Evolutionary conservation across 257 asterid genomes (phyloP), one percentile per base, ranked within the genome.

Genomic region (Paraleonurus japonicus): DNA sequence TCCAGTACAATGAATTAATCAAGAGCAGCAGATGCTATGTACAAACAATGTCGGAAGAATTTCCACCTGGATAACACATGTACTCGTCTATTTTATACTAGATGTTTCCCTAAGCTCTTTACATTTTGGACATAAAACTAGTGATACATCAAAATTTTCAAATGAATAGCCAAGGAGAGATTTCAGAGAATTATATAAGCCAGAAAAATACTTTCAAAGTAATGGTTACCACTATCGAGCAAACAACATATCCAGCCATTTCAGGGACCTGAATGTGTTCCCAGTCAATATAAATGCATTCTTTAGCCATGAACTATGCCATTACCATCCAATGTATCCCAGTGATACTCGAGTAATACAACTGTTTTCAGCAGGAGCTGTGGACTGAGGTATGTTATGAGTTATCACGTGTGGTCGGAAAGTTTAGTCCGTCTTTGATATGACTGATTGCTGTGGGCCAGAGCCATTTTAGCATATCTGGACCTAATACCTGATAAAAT

Each of bases 361-460:
- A 32, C 33, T 58, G 32, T 32, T 33, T 69, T 7, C 10, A 20
- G 41, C 10, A 20, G 41, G 32, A 51, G 64, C 19, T 22, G 71
- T 1, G 17, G 5, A 12, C 19, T 4, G 62, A 63, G 11, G 24
- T 10, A 13, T 54, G 79, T 76, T 67, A 70, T 7, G 80, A 81
- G 79, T 74, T 81, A 61, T 80, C 92, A 11, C 92, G 95, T 58
- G 53, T 65, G 7, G 87, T 81, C 1, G 90, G 97, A 83, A 87
- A 90, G 87, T 77, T 79, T 65, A 89, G 87, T 51, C 97, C 98
- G 22, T 90, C 92, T 84, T 89, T 90, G 70, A 93, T 73, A 76
- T 93, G 98, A 77, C 89, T 78, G 43, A 61, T 48, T 39, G 97
- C 86, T 7, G 87, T 75, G 1, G 98, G 98, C 85, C 95, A 90